These are phyloP conservation scores for Torrubiellomyces zombiae DNA, from an alignment of 2,329 filamentous ascomycete species.

Conservation along the genomic window DNA sequence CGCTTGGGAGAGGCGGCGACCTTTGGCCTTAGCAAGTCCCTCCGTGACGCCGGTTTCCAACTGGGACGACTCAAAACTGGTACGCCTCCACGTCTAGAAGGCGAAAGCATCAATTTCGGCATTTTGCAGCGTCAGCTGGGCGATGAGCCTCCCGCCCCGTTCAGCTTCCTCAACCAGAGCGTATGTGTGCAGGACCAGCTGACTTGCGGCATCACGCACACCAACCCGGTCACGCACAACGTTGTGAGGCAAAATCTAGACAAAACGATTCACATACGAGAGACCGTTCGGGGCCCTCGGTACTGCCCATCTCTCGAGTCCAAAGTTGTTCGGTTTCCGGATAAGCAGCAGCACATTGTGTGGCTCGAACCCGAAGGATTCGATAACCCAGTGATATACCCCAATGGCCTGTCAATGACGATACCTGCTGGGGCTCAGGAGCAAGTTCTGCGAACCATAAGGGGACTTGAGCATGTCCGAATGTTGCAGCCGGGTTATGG, in stretches of 20 bases:
- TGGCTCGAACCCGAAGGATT: constrained; percentile 98
- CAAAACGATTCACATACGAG: constrained; percentile 89
- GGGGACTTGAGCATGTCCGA: constrained; percentile 70
- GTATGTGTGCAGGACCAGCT: constrained; percentile 72
- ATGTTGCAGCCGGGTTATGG: constrained; percentile 96
- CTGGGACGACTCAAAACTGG: constrained; percentile 88
- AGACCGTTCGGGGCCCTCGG: constrained; percentile 82
- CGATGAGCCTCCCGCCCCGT: constrained; percentile 74
- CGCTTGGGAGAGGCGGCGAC: constrained; percentile 90
- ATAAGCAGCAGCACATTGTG: constrained; percentile 70
- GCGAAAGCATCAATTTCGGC: constrained; percentile 64
- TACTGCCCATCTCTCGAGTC: constrained; percentile 94
- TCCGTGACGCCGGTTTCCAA: constrained; percentile 75
- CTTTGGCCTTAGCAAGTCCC: constrained; percentile 77
- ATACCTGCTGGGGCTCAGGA: constrained; percentile 79
- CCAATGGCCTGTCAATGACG: constrained; percentile 95
- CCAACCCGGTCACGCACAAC: constrained; percentile 66
- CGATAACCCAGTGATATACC: constrained; percentile 77
- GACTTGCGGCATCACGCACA: constrained; percentile 74
- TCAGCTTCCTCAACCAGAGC: constrained; percentile 71
- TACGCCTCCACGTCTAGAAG: constrained; percentile 76
- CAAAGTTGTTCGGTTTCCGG: constrained; percentile 75
- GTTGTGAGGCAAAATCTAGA: constrained; percentile 81
- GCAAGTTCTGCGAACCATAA: constrained; percentile 67
- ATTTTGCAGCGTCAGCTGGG: constrained; percentile 57